phyloP scores from a whole-genome alignment of 164 flowering plant species.

The Echeveria elegans region DNA sequence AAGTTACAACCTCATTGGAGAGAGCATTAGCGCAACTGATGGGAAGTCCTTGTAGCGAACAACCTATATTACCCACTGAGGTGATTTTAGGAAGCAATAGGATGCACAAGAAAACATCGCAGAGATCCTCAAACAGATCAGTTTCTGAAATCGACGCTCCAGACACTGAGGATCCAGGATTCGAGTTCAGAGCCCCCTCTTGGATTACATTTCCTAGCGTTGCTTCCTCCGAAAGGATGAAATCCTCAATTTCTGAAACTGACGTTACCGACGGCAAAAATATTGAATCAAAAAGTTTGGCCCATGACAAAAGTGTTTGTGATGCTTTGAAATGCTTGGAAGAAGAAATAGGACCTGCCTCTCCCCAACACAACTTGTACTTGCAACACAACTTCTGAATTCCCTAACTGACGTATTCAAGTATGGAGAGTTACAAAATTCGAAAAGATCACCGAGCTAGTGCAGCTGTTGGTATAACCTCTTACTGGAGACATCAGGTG shows the following conservation, averaged over 20 bases:
- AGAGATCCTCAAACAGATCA: conserved; percentile 62
- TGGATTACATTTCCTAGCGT: conserved; percentile 98
- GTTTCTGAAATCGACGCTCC: conserved; percentile 46
- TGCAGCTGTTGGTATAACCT: background rate
- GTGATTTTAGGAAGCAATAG: conserved; percentile 85
- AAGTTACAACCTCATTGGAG: conserved; percentile 83
- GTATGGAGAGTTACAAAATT: background rate
- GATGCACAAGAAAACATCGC: conserved; percentile 84
- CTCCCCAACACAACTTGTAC: conserved; percentile 76
- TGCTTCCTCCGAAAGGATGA: conserved; percentile 85
- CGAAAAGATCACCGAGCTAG: no score
- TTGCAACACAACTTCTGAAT: conserved; percentile 82
- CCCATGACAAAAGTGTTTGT: conserved; percentile 20
- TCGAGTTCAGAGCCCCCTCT: conserved; percentile 85
- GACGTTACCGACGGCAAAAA: conserved; percentile 49
- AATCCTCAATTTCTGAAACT: conserved; percentile 78
- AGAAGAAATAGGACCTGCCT: conserved; percentile 94
- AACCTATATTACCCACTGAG: conserved; percentile 87
- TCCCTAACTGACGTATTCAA: conserved; percentile 19
- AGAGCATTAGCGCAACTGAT: conserved; percentile 72
- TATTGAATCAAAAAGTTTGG: conserved; percentile 29
- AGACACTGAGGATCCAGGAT: conserved; percentile 66
- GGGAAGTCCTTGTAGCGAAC: conserved; percentile 82
- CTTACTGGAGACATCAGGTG: no score
- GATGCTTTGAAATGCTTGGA: conserved; percentile 70